Base-by-base conservation (phyloP, 805 yeast genomes). In the Candida manassasensis region DNA sequence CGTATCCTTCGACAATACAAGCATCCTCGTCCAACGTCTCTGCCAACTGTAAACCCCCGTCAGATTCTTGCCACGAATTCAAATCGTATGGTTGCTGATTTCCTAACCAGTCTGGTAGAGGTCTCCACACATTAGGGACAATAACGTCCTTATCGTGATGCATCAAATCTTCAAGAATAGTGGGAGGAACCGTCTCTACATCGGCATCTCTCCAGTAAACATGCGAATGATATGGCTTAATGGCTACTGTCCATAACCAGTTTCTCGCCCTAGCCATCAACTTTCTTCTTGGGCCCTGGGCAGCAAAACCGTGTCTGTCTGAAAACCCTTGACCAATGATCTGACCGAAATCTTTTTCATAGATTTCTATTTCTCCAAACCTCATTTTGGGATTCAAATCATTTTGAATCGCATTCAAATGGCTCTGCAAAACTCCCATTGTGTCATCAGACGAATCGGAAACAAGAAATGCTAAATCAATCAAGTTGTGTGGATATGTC, bases 141-240 rank as follows among this genome's bases (percentile, higher is more conserved):
- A 90, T 86, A 19, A 90, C 93, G 56, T 90, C 97, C 53, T 75
- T 77, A 55, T 83, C 79, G 58, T 87, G 96, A 49, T 77, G 84
- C 97, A 90, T 90, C 49, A 89, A 67, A 60, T 89, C 97, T 59
- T 89, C 96, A 42, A 89, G 59, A 41, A 89, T 77, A 1, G 96
- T 81, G 1, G 80, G 71, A 4, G 96, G 95, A 19, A 83, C 78
- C 0, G 89, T 80, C 56, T 89, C 96, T n/a, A 90, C 95, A 59
- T 90, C 97, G 9, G 93, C 96, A 64, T 90, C 97, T 60, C 97
- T 71, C 97, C 97, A 90, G 58, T 89, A 88, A 6, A 90, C 96
- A 84, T 89, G 88, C 6, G 95, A 79, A 56, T 90, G 97, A 56
- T 90, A 80, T 1, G 97, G 97, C 56, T 80, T 81, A 33, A 90